Conservation (phyloP, 768 basidiomycete species). For the Kwoniella botswanensis region DNA sequence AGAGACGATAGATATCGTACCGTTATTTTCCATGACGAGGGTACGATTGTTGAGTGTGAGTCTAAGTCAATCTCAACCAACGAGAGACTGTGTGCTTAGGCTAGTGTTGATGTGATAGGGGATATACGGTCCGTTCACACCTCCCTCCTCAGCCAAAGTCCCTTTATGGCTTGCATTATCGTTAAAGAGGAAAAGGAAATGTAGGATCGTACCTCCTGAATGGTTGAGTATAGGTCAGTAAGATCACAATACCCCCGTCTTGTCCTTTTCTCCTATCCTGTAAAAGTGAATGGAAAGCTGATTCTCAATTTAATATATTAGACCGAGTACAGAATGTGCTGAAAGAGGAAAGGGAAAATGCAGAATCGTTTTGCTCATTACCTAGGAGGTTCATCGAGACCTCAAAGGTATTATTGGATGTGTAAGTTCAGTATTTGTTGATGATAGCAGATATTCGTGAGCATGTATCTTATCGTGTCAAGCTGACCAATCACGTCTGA, state of each 20-base stretch:
- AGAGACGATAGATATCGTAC: conserved; percentile 81
- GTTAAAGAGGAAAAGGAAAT: conserved; percentile 91
- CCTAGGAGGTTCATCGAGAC: conserved; percentile 90
- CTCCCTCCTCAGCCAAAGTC: conserved; percentile 81
- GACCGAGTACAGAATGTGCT: conserved; percentile 81
- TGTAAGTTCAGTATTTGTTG: conserved; percentile 64
- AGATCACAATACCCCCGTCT: not conserved
- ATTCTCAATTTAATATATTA: conserved; percentile 52
- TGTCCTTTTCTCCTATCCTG: not conserved
- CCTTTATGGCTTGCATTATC: conserved; percentile 96
- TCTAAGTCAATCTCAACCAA: not conserved
- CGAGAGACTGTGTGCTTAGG: no score
- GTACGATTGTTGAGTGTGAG: conserved; percentile 87
- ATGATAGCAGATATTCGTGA: no score
- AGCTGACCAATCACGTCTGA: no score
- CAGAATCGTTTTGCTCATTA: conserved; percentile 72
- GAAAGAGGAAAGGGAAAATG: conserved; percentile 71
- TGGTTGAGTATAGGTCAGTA: conserved; percentile 85
- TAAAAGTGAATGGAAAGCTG: not conserved
- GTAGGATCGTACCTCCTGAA: conserved; percentile 83
- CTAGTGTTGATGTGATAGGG: conserved; percentile 64
- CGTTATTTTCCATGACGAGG: conserved; percentile 85
- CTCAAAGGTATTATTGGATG: conserved; percentile 88
- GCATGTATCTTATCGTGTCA: no score
- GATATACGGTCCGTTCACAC: conserved; percentile 87